Conservation (phyloP, 192 early-diverging fungal genomes). For the Podila epicladia region DNA sequence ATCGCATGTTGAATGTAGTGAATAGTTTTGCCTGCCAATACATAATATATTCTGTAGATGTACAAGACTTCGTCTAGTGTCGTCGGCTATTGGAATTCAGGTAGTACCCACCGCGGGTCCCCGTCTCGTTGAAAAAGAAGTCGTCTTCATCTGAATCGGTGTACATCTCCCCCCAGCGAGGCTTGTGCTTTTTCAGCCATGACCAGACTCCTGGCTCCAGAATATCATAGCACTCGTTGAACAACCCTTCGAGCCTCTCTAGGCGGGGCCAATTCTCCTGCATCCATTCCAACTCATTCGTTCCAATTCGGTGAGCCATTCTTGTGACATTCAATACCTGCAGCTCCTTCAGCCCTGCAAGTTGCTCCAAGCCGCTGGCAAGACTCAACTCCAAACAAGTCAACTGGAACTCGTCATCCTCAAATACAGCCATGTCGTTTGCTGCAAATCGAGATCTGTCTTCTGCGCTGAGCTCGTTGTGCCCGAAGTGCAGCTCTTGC, state of each 20-base stretch:
- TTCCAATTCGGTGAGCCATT: background rate
- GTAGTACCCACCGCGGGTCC: too few species aligned
- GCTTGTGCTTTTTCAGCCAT: too few species aligned
- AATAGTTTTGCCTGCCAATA: too few species aligned
- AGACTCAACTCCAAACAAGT: slow-evolving; percentile 1
- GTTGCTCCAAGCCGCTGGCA: background rate
- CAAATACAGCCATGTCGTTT: background rate
- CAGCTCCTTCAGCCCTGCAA: background rate
- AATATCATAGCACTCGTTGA: too few species aligned
- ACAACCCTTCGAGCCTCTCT: background rate
- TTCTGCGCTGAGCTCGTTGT: background rate
- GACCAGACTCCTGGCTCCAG: too few species aligned
- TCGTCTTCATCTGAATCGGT: too few species aligned
- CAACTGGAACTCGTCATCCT: background rate
- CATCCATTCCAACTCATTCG: background rate
- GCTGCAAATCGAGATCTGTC: background rate
- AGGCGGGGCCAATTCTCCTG: background rate
- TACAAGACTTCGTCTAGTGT: too few species aligned
- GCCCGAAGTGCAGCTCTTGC: background rate
- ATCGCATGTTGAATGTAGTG: too few species aligned
- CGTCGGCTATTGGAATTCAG: too few species aligned
- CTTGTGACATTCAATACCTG: background rate
- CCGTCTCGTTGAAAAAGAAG: too few species aligned
- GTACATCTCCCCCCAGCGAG: too few species aligned
- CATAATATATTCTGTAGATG: too few species aligned